phyloP scores from a whole-genome alignment of 2,329 filamentous ascomycete species.

The Dendryphion nanum region DNA sequence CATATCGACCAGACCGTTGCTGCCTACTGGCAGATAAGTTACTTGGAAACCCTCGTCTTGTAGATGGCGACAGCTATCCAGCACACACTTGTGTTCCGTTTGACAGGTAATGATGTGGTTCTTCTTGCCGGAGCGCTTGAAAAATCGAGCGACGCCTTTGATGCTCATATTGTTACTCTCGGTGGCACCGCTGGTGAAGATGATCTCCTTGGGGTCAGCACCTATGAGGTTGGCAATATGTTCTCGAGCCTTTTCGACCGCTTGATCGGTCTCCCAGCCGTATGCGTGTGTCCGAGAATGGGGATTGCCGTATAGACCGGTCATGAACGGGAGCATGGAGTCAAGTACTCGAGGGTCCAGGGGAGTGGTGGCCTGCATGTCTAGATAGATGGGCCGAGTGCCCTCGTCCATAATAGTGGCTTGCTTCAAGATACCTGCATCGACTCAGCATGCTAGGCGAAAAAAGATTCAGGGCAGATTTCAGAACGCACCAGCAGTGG shows the following conservation, averaged over 20 bases:
- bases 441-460: neutral
- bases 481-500: conserved; percentile 61
- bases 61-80: conserved; percentile 94
- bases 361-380: conserved; percentile 97
- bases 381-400: conserved; percentile 90
- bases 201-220: conserved; percentile 95
- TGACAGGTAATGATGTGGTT: conserved; percentile 97
- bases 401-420: conserved; percentile 92
- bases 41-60: conserved; percentile 96
- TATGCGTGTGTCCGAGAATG: conserved; percentile 97
- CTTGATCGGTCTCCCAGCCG: conserved; percentile 97
- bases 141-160: conserved; percentile 96
- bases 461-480: neutral
- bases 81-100: conserved; percentile 98
- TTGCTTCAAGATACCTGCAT: conserved; percentile 76
- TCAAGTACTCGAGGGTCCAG: conserved; percentile 93
- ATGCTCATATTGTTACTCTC: conserved; percentile 99
- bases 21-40: conserved; percentile 91
- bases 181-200: conserved; percentile 96
- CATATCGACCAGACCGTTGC: conserved; percentile 81
- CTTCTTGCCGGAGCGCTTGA: conserved; percentile 90
- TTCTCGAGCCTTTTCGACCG: conserved; percentile 79
- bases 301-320: conserved; percentile 92
- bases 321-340: conserved; percentile 93
- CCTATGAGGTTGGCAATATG: conserved; percentile 86